Conservation (phyloP, 495 filamentous ascomycete species). For the Annulohypoxylon moriforme region DNA sequence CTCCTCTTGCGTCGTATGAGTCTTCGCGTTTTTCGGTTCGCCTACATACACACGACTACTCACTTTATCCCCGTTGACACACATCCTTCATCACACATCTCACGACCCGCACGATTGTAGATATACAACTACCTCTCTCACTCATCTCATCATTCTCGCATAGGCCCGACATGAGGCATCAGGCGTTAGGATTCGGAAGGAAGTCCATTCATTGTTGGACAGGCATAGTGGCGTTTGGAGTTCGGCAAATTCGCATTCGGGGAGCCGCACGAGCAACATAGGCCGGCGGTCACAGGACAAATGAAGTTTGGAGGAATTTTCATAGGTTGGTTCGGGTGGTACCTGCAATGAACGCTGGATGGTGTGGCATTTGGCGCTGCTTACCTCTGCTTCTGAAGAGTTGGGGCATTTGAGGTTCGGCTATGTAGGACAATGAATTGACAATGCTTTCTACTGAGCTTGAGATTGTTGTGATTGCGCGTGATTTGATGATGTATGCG, state of each 20-base stretch:
- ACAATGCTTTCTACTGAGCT: background rate
- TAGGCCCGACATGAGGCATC: slow-evolving; percentile 21
- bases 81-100: slow-evolving; percentile 9
- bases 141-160: slow-evolving; percentile 33
- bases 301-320: background rate
- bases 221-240: slow-evolving; percentile 13
- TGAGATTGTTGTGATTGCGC: background rate
- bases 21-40: background rate
- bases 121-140: slow-evolving; percentile 22
- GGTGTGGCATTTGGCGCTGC: background rate
- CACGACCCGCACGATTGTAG: slow-evolving; percentile 29
- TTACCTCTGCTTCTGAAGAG: background rate
- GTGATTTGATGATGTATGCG: background rate
- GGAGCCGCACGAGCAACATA: background rate
- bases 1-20: background rate
- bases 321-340: background rate
- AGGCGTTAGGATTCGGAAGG: slow-evolving; percentile 31
- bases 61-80: background rate
- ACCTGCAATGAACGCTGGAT: slow-evolving; percentile 7
- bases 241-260: background rate
- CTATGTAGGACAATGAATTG: slow-evolving; percentile 9
- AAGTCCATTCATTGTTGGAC: slow-evolving; percentile 30
- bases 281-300: background rate
- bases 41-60: background rate
- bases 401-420: background rate